Evolutionary conservation across 495 filamentous ascomycete species (phyloP).

Genomic region (Penicillium nucicola): DNA sequence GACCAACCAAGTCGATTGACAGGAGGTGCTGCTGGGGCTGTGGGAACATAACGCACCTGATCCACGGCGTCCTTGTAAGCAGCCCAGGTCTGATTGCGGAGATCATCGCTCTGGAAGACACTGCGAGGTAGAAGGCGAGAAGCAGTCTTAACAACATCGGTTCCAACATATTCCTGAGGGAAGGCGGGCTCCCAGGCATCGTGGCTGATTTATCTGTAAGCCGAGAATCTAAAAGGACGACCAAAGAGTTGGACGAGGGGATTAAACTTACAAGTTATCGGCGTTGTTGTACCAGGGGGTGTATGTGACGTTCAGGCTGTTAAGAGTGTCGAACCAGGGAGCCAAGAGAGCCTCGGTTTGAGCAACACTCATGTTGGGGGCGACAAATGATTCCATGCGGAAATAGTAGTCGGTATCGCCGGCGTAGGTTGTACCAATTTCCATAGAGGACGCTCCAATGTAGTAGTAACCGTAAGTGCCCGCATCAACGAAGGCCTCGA

Average conservation of each 20-base stretch:
- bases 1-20: not conserved
- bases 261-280: slow-evolving; percentile 8
- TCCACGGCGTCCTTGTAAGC: slow-evolving; percentile 7
- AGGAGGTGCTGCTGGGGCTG: not conserved
- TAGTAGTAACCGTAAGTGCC: slow-evolving; percentile 13
- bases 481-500: slow-evolving; percentile 11
- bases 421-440: slow-evolving; percentile 7
- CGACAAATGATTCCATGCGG: slow-evolving; percentile 11
- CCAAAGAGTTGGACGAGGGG: not conserved
- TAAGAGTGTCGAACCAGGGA: slow-evolving; percentile 9
- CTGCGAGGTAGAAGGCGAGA: slow-evolving; percentile 9
- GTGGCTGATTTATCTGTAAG: no score
- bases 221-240: no score
- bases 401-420: slow-evolving; percentile 11
- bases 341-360: slow-evolving; percentile 6
- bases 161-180: slow-evolving; percentile 9
- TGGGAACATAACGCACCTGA: not conserved
- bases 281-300: slow-evolving; percentile 11
- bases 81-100: slow-evolving; percentile 8
- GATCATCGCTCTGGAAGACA: slow-evolving; percentile 10
- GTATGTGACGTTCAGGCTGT: slow-evolving; percentile 5
- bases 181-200: slow-evolving; percentile 7
- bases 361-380: slow-evolving; percentile 7
- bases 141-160: slow-evolving; percentile 10
- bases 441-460: slow-evolving; percentile 1